Evolutionary conservation across 2,329 filamentous ascomycete species (phyloP).

Genomic region (Cercospora citrullina): DNA sequence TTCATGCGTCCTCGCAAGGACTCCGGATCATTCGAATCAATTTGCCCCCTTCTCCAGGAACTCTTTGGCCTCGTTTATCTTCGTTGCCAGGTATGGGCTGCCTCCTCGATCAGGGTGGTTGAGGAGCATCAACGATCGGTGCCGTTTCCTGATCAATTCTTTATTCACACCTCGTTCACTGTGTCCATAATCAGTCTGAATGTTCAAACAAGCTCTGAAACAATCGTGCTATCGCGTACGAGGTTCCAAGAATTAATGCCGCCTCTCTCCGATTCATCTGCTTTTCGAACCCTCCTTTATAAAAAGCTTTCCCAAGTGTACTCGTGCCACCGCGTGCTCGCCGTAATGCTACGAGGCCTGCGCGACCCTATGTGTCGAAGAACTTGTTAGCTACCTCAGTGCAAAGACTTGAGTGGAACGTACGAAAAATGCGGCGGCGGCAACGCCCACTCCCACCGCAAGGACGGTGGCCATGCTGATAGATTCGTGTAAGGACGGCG

Average conservation of each 20-base stretch:
- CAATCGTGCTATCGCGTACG: conserved; percentile 57
- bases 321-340: conserved; percentile 73
- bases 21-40: neutral
- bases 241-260: conserved; percentile 83
- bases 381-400: neutral
- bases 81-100: conserved; percentile 93
- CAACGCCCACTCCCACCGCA: conserved; percentile 61
- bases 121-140: conserved; percentile 91
- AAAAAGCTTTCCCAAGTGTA: conserved; percentile 85
- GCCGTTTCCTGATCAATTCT: conserved; percentile 92
- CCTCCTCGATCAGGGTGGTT: conserved; percentile 98
- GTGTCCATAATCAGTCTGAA: neutral
- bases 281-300: conserved; percentile 97
- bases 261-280: conserved; percentile 94
- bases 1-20: neutral
- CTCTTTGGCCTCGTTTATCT: conserved; percentile 98
- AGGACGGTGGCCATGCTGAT: conserved; percentile 60
- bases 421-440: conserved; percentile 67
- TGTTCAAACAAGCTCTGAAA: neutral
- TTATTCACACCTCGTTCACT: conserved; percentile 87
- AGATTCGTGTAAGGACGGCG: neutral
- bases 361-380: conserved; percentile 68
- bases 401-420: conserved; percentile 20
- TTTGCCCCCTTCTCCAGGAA: conserved; percentile 71
- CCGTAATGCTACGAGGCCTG: conserved; percentile 84